Evolutionary conservation across 2,329 filamentous ascomycete genomes (phyloP), one percentile per base, ranked within the genome.

Genomic region (Emergomyces africanus): DNA sequence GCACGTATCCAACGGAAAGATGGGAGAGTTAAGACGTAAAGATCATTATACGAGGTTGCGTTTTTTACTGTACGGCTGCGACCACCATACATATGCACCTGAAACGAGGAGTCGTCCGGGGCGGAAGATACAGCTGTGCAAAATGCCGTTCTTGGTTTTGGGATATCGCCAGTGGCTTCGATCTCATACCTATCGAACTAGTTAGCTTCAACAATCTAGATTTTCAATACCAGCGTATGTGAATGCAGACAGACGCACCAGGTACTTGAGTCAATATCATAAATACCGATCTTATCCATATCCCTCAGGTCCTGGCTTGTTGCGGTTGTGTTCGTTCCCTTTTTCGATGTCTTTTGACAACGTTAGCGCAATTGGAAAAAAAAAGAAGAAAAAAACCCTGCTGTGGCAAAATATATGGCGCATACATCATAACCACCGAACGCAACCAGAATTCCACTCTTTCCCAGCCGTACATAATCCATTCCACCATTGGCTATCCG

Each of bases 361-460:
- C 14, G 35, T 55, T 42, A 55, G 53, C 37, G 23, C 4, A 30
- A 3, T 30, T n/a, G n/a, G n/a, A n/a, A n/a, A n/a, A n/a, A n/a
- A n/a, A n/a, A n/a, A n/a, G n/a, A n/a, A n/a, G n/a, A 37, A 4
- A n/a, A 6, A 14, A 37, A 9, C 10, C 8, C 3, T 20, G 48
- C 18, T 12, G 25, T 25, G 35, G 35, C 28, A 53, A 28, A 14
- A 30, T 8, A 49, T 25, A 51, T 20, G 35, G 35, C 5, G 15
- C 57, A 15, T 58, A 58, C 57, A 58, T 58, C 48, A 51, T 58
- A 58, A n/a, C 57, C 57, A 49, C 57, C 57, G 18, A 58, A 58
- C n/a, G 57, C 57, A 30, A 58, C 46, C 37, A 58, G 35, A 20
- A 58, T 44, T n/a, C 57, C 57, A 8, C 39, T 25, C 25, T 58